Evolutionary conservation across 1,284 basidiomycete species (phyloP), one percentile per base, ranked within the genome.

Genomic region (Omphalotus olearius): DNA sequence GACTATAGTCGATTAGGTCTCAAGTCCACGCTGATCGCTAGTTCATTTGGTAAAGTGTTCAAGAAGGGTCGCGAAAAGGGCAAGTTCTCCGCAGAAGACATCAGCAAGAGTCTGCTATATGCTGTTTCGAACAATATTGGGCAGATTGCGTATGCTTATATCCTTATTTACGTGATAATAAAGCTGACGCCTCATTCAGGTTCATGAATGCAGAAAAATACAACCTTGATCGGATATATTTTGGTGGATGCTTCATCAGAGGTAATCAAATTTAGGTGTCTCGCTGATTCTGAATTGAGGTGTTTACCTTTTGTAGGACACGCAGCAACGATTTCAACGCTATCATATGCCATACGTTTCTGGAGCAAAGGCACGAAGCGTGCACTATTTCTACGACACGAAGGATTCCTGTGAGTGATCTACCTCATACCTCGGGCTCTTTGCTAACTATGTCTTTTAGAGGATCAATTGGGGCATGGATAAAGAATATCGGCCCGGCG

Each of bases 201-300:
- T 98, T 96, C 71, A 98, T 99, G 96, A 99, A 99, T 65, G 97
- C 97, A 45, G 97, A 99, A 69, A 98, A 99, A 76, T 98, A 98
- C 68, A 89, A 93, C 57, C 71, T 99, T 53, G 93, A 98, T 63
- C 84, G 92, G 62, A 98, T 99, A 60, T 99, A 98, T 74, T 99
- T 99, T 77, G 94, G 96, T 13, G 97, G 97, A 2, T 98, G 92
- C 71, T 99, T 99, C 71, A 99, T 99, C 68, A 83, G 97, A 75
- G 96, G 94, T 92, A 63, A 44, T 13, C 28, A n/a, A 18, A 23
- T 37, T 28, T 45, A 42, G 13, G 28, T 38, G 37, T 38, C 3
- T 47, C 30, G 16, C 33, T 28, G 38, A 42, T 17, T 42, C 6
- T 33, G 42, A 45, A 18, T 28, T 33, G 16, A 37, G 20, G 35